Percentiles rank a stretch among this genome's conserved stretches.
phyloP scores from a whole-genome alignment of 331 rosid genomes.

The Cydonia oblonga region DNA sequence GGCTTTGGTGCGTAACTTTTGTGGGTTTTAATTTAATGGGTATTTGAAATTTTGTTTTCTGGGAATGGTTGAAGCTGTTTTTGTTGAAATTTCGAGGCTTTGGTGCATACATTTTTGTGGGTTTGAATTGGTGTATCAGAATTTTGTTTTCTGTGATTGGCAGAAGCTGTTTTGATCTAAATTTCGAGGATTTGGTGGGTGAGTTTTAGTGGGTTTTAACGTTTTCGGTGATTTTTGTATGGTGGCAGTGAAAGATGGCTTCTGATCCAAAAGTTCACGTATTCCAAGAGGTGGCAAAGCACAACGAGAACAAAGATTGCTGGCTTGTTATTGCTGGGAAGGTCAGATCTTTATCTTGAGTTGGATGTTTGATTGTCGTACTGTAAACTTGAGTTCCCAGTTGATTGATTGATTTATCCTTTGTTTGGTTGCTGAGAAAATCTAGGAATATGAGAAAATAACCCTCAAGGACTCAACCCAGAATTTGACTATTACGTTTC shows the following conservation, averaged over 20 bases:
- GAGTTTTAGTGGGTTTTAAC: neutral
- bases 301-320: slow-evolving; percentile 73
- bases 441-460: neutral
- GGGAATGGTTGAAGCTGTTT: neutral
- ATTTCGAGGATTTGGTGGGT: slow-evolving; percentile 1
- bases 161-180: neutral
- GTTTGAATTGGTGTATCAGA: neutral
- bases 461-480: neutral
- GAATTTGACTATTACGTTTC: neutral
- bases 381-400: neutral
- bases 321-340: slow-evolving; percentile 79
- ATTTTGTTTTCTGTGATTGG: neutral
- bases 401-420: slow-evolving; percentile 1
- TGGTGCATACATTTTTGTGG: neutral
- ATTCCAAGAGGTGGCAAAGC: slow-evolving; percentile 62
- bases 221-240: neutral
- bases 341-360: slow-evolving; percentile 33
- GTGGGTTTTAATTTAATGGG: neutral
- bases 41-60: neutral
- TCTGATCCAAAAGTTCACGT: slow-evolving; percentile 55
- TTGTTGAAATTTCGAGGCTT: neutral
- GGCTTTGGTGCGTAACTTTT: too few species aligned
- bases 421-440: slow-evolving; percentile 3
- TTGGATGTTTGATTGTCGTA: neutral
- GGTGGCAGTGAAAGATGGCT: slow-evolving; percentile 47